Evolutionary conservation across 2,329 filamentous ascomycete genomes (phyloP), one percentile per base, ranked within the genome.

Genomic region (Alternaria hordeiaustralica): DNA sequence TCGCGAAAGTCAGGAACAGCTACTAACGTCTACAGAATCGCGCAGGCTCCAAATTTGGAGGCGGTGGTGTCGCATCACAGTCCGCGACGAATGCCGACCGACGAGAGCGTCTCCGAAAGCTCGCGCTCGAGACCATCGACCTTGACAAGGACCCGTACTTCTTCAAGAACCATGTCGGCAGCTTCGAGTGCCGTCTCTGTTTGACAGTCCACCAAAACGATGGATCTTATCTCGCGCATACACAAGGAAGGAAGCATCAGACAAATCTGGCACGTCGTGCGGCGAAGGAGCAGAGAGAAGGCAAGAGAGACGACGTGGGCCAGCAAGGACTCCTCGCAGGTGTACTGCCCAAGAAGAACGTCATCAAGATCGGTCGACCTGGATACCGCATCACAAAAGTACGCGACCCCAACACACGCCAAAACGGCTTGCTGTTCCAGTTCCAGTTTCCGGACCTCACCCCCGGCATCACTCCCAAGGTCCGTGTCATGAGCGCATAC

Each of bases 121-220:
- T 99, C 78, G 96, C 96, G 62, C 92, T 99, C 77, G 96, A 99
- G 84, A 96, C 94, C 60, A 99, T 99, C 86, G 95, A 98, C 84
- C 92, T 98, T 67, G 96, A 98, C 84, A 98, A 97, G 84, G 96
- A 99, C 84, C 96, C 96, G 0, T 99, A 98, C 88, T 97, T 98
- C 86, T 99, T 99, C 90, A 97, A 97, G 82, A 99, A 99, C 86
- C 95, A 99, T 82, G 93, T 98, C 75, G 96, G 96, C 77, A 96
- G 92, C 77, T 99, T 97, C 82, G 96, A 99, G 82, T 99, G 96
- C 81, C 92, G 96, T 28, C 91, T 99, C 44, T 99, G 96, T 78
- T 86, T 99, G 25, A 99, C 96, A 0, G 95, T 98, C 5, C 96
- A 99, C 86, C 96, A 99, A 78, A 99, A 99, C 81, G 96, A 99